These are phyloP conservation scores for Aspergillus amoenus DNA, from an alignment of 2,329 filamentous ascomycete species.

Conservation along the genomic window DNA sequence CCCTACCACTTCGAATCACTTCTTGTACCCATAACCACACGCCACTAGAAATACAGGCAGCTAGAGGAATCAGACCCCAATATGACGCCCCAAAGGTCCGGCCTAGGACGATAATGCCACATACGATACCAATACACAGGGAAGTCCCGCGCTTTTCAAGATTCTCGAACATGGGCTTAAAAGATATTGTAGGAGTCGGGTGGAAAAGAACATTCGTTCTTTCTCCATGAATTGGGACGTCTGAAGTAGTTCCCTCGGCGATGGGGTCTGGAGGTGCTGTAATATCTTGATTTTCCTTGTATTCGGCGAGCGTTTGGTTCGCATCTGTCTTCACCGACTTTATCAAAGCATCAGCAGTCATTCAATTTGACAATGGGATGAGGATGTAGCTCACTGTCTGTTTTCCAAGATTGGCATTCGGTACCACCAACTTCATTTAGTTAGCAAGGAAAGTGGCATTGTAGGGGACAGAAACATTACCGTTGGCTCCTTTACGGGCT, in stretches of 20 bases:
- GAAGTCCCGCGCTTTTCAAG: slow-evolving; percentile 73
- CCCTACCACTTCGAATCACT: slow-evolving; percentile 74
- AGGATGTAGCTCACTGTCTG: slow-evolving; percentile 54
- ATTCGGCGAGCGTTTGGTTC: slow-evolving; percentile 72
- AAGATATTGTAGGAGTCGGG: slow-evolving; percentile 85
- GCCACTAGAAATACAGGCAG: slow-evolving; percentile 68
- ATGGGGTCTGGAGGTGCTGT: slow-evolving; percentile 89
- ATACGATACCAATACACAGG: slow-evolving; percentile 68
- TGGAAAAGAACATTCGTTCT: slow-evolving; percentile 97
- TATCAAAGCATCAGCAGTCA: slow-evolving; percentile 6
- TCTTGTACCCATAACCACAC: slow-evolving; percentile 91
- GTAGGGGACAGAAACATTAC: slow-evolving; percentile 40
- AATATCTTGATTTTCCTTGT: slow-evolving; percentile 81
- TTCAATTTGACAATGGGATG: background rate
- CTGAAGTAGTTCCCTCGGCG: slow-evolving; percentile 76
- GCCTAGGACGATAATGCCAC: slow-evolving; percentile 73
- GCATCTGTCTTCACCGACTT: slow-evolving; percentile 68
- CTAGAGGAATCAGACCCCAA: slow-evolving; percentile 73
- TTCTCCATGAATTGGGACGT: slow-evolving; percentile 93
- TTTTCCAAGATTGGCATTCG: slow-evolving; percentile 84
- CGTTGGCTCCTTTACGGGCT: slow-evolving; percentile 69
- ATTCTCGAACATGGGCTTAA: slow-evolving; percentile 78
- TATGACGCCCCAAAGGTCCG: slow-evolving; percentile 76
- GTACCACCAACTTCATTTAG: slow-evolving; percentile 66
- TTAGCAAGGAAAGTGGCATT: background rate